Evolutionary conservation across 371 early-diverging fungal genomes (phyloP).

Genomic region (Mortierella sp.): DNA sequence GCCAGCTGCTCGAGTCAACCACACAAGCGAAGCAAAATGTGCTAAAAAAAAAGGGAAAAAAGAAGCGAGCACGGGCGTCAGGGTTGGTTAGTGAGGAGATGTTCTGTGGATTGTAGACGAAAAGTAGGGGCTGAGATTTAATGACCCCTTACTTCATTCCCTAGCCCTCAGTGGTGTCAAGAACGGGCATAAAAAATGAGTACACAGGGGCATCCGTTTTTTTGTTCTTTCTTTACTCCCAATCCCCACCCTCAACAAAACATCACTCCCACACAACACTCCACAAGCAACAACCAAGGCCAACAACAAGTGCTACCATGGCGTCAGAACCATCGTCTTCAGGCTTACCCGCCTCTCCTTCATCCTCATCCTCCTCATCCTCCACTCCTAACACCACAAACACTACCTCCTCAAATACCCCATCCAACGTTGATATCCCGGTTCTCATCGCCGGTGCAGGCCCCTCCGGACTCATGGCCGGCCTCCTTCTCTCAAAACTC

Average conservation of each 20-base stretch:
- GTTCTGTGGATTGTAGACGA: no score
- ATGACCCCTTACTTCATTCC: no score
- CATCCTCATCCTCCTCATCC: neutral
- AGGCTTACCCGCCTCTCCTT: neutral
- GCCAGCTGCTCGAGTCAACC: no score
- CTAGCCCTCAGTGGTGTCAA: no score
- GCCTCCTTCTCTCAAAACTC: slow-evolving; percentile 31
- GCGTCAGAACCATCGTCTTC: neutral
- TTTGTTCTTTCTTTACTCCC: no score
- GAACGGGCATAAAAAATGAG: no score
- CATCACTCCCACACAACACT: neutral
- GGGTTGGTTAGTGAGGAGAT: no score
- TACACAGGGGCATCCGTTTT: no score
- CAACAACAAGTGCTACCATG: neutral
- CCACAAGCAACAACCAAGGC: neutral
- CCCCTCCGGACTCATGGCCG: slow-evolving; percentile 40
- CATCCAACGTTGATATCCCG: slow-evolving; percentile 9
- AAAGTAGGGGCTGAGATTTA: no score
- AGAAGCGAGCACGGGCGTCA: no score
- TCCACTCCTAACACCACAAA: neutral
- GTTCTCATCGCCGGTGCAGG: slow-evolving; percentile 53
- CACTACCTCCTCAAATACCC: neutral
- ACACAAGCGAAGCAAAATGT: no score
- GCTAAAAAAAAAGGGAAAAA: no score
- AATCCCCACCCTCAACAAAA: neutral